Conservation (phyloP, 257 asterid species). For the Solanum virginianum region DNA sequence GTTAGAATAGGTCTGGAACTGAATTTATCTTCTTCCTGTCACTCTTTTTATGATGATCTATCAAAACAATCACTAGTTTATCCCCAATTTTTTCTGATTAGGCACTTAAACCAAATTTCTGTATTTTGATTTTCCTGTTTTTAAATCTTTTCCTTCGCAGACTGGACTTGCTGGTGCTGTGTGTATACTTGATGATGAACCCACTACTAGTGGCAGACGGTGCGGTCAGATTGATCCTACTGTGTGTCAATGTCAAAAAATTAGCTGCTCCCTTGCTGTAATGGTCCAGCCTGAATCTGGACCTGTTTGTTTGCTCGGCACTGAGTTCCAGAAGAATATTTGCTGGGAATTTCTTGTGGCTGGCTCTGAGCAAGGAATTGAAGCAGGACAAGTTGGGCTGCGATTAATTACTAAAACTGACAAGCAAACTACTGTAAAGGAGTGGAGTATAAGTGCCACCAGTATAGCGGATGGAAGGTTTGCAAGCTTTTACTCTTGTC, state of each 20-base stretch:
- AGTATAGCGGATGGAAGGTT: constrained; percentile 98
- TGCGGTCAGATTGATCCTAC: constrained; percentile 81
- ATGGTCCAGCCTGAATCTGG: constrained; percentile 99
- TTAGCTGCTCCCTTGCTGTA: constrained; percentile 72
- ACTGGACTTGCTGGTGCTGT: constrained; percentile 90
- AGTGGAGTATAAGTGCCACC: constrained; percentile 90
- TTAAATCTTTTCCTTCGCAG: constrained; percentile 28
- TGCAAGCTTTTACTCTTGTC: neutral
- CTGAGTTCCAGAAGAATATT: constrained; percentile 72
- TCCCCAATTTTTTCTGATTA: neutral
- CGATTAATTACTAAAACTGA: constrained; percentile 87
- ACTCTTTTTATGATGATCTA: neutral
- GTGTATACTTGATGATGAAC: constrained; percentile 97
- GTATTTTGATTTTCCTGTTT: neutral
- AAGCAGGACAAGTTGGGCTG: constrained; percentile 98
- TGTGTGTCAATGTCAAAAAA: constrained; percentile 69
- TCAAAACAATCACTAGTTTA: neutral
- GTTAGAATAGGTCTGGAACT: neutral
- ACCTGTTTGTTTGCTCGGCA: constrained; percentile 90
- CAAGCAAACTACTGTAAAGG: constrained; percentile 79
- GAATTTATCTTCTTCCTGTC: neutral
- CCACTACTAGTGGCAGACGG: constrained; percentile 87
- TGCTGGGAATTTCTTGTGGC: constrained; percentile 99
- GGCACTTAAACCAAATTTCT: neutral
- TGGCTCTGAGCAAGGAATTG: constrained; percentile 98